Conservation (phyloP, 345 rosid genomes). For the Carallia brachiata region DNA sequence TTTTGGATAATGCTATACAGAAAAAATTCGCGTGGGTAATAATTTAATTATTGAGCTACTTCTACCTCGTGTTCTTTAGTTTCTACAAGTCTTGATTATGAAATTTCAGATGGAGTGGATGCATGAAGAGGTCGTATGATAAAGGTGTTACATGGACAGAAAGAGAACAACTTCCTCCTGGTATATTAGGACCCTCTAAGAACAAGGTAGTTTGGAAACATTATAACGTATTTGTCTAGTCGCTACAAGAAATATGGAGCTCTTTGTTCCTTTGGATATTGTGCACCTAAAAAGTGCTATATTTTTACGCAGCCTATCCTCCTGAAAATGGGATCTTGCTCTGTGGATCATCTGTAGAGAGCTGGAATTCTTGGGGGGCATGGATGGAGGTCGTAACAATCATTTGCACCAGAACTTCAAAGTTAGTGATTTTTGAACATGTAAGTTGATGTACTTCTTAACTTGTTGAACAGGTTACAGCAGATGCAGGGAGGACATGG, state of each 20-base stretch:
- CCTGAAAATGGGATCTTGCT: slow-evolving; percentile 63
- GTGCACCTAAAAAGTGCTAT: slow-evolving; percentile 2
- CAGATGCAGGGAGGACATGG: slow-evolving; percentile 78
- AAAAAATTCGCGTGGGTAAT: neutral
- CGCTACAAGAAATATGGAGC: slow-evolving; percentile 6
- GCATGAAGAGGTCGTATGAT: slow-evolving; percentile 84
- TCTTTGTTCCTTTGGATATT: neutral
- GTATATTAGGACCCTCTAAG: slow-evolving; percentile 81
- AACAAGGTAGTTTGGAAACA: slow-evolving; percentile 56
- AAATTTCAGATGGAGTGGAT: slow-evolving; percentile 82
- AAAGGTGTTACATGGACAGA: slow-evolving; percentile 70
- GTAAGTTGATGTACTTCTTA: slow-evolving; percentile 10
- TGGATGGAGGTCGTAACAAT: slow-evolving; percentile 75
- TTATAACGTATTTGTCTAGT: neutral
- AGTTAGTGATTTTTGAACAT: slow-evolving; percentile 9
- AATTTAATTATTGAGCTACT: too few species aligned
- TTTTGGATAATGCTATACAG: neutral
- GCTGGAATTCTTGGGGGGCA: slow-evolving; percentile 97
- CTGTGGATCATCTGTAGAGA: slow-evolving; percentile 88
- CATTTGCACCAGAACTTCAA: slow-evolving; percentile 11
- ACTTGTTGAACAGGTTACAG: slow-evolving; percentile 54
- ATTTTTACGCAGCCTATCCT: slow-evolving; percentile 62
- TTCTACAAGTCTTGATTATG: slow-evolving; percentile 4
- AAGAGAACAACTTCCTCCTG: slow-evolving; percentile 91
- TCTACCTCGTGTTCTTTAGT: neutral